Evolutionary conservation across 164 flowering plant genomes (phyloP).

Genomic region (Piper betle): DNA sequence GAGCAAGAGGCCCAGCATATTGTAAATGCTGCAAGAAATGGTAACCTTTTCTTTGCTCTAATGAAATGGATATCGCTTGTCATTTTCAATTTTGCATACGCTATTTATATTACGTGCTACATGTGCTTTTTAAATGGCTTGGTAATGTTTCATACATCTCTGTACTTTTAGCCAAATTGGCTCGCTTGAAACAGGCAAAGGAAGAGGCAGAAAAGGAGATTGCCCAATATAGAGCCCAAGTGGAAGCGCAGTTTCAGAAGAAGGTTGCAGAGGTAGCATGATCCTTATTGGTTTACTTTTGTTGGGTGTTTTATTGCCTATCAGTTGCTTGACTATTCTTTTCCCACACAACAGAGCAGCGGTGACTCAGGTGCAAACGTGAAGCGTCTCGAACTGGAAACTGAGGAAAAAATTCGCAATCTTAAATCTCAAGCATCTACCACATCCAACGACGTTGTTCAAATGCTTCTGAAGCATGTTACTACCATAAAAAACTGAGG

Average conservation of each 20-base stretch:
- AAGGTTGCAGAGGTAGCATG: slow-evolving; percentile 40
- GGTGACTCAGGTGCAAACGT: slow-evolving; percentile 92
- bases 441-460: slow-evolving; percentile 57
- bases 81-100: not conserved
- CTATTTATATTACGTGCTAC: not conserved
- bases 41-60: slow-evolving; percentile 12
- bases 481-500: slow-evolving; percentile 62
- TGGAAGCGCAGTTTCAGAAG: slow-evolving; percentile 49
- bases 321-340: not conserved
- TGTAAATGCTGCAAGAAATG: slow-evolving; percentile 56
- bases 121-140: not conserved
- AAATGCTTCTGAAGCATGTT: slow-evolving; percentile 75
- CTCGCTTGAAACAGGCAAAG: slow-evolving; percentile 64
- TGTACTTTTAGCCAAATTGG: slow-evolving; percentile 36
- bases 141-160: not conserved
- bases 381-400: slow-evolving; percentile 83
- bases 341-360: slow-evolving; percentile 47
- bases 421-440: slow-evolving; percentile 48
- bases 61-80: not conserved
- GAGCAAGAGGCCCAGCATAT: slow-evolving; percentile 74
- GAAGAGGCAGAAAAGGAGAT: slow-evolving; percentile 68
- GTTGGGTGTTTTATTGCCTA: not conserved
- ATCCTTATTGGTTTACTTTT: not conserved
- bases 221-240: slow-evolving; percentile 43
- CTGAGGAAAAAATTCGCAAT: slow-evolving; percentile 48